Evolutionary conservation across 345 rosid species (phyloP).

Genomic region (Leavenworthia alabamica): DNA sequence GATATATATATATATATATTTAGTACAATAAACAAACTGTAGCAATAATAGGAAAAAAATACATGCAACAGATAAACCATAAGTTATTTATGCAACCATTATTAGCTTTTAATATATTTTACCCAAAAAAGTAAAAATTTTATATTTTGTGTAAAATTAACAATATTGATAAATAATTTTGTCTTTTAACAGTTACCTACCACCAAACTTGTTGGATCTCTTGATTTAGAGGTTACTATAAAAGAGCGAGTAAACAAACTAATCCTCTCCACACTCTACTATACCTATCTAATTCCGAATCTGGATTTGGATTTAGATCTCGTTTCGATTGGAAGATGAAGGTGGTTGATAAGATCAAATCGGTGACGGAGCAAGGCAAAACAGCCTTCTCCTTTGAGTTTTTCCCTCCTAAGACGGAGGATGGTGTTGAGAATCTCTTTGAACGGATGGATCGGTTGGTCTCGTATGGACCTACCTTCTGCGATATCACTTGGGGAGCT

Average conservation of each 20-base stretch:
- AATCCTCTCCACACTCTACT: slow-evolving; percentile 15
- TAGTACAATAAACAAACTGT: too few species aligned
- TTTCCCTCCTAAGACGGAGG: slow-evolving; percentile 97
- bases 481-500: slow-evolving; percentile 99
- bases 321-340: slow-evolving; percentile 42
- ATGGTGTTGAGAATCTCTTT: slow-evolving; percentile 94
- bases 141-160: not conserved
- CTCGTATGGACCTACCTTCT: slow-evolving; percentile 74
- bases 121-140: not conserved
- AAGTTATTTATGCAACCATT: too few species aligned
- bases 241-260: slow-evolving; percentile 1
- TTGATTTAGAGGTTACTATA: not conserved
- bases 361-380: slow-evolving; percentile 30
- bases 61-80: not conserved
- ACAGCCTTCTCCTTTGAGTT: slow-evolving; percentile 94
- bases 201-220: slow-evolving; percentile 12
- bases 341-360: slow-evolving; percentile 74
- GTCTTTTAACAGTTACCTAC: not conserved
- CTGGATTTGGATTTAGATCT: slow-evolving; percentile 8
- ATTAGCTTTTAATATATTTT: not conserved
- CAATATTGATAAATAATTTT: not conserved
- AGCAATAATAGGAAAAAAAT: not conserved
- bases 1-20: too few species aligned
- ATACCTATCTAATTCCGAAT: slow-evolving; percentile 3
- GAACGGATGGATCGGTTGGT: slow-evolving; percentile 97